Conservation (phyloP, 2,329 filamentous ascomycete species). For the Trichoderma hamatum region DNA sequence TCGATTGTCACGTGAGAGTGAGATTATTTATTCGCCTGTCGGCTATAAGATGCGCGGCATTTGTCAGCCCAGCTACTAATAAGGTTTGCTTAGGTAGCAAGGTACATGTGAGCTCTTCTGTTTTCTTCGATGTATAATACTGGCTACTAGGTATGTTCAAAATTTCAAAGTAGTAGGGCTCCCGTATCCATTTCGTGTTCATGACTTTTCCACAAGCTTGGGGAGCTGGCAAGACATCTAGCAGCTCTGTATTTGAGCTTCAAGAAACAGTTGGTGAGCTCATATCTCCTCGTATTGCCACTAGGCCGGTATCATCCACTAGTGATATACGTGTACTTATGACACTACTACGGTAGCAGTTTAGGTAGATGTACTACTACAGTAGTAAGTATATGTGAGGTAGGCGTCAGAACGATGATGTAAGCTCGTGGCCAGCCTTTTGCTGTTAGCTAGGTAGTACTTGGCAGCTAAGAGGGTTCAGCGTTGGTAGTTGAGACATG, state of each 20-base stretch:
- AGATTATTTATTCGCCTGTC: not conserved
- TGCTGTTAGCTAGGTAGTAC: not conserved
- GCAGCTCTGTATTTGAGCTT: not conserved
- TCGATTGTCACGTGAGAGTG: slow-evolving; percentile 1
- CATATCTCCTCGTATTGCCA: not conserved
- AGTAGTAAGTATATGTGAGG: not conserved
- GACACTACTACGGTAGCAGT: not conserved
- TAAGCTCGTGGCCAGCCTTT: not conserved
- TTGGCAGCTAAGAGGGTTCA: not conserved
- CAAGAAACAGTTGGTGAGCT: not conserved
- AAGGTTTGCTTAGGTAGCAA: not conserved
- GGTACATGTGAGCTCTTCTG: not conserved
- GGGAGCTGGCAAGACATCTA: not conserved
- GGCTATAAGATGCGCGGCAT: not conserved
- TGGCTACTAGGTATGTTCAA: not conserved
- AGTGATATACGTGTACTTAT: not conserved
- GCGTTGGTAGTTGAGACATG: not conserved
- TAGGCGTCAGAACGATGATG: not conserved
- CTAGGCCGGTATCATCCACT: not conserved
- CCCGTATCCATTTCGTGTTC: not conserved
- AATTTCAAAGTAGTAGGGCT: not conserved
- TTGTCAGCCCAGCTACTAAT: slow-evolving; percentile 2
- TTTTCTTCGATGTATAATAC: not conserved
- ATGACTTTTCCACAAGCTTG: not conserved
- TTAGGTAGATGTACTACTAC: not conserved